phyloP scores from a whole-genome alignment of 495 filamentous ascomycete species.

The Xylaria intraflava region DNA sequence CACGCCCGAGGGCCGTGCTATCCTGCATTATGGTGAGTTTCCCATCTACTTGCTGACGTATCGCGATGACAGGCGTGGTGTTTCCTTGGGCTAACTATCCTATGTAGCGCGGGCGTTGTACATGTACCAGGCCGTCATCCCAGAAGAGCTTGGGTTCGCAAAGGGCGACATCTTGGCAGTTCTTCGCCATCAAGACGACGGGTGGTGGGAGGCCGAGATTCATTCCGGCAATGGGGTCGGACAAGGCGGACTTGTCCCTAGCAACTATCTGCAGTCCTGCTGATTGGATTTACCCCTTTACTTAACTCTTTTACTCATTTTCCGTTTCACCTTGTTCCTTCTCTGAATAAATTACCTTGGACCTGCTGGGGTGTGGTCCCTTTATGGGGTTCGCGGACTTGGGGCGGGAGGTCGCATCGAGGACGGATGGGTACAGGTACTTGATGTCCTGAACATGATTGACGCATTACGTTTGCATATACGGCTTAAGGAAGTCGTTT shows the following conservation, averaged over 20 bases:
- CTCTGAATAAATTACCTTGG: too few relatives aligned
- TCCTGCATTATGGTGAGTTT: constrained; percentile 86
- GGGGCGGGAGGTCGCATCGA: not conserved
- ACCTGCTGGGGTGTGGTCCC: too few relatives aligned
- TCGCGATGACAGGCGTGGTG: not conserved
- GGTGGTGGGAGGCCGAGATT: constrained; percentile 98
- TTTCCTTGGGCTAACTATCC: not conserved
- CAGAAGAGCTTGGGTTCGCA: constrained; percentile 85
- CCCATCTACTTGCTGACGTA: too few relatives aligned
- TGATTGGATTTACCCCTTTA: constrained; percentile 23
- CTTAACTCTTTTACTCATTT: not conserved
- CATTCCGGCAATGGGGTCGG: constrained; percentile 59
- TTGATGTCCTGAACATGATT: not conserved
- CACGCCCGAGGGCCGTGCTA: constrained; percentile 77
- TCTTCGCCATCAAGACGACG: constrained; percentile 90
- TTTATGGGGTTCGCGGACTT: not conserved
- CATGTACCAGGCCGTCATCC: constrained; percentile 87
- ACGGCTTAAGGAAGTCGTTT: not conserved
- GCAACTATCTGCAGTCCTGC: constrained; percentile 86
- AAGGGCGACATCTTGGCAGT: constrained; percentile 91
- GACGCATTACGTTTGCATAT: not conserved
- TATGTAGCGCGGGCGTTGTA: constrained; percentile 80
- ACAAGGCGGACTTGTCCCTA: constrained; percentile 81
- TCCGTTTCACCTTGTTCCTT: too few relatives aligned
- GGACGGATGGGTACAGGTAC: not conserved